Evolutionary conservation across 257 asterid genomes (phyloP), one percentile per base, ranked within the genome.

Genomic region (Solanum phureja): DNA sequence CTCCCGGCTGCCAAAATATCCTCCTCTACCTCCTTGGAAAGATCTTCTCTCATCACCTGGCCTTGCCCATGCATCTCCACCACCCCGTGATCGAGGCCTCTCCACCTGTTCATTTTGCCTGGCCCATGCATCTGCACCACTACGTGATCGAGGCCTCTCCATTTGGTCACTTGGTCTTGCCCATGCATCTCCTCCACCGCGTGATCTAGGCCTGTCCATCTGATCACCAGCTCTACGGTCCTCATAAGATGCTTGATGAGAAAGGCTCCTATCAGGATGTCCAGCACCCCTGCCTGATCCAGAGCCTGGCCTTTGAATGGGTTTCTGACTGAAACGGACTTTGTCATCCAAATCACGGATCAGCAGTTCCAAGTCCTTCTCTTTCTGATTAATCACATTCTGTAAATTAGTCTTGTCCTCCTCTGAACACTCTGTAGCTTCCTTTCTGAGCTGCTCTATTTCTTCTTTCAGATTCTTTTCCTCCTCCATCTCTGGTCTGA

Each of bases 141-240:
- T 21, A 42, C 82, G 76, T 85, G 82, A 56, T 73, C 84, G 84
- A 86, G 64, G 52, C 73, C 84, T 86, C 88, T 86, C 79, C 87
- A 24, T 73, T 79, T 56, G 84, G 83, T 86, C 88, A 73, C 23
- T 60, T 86, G 84, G 90, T 79, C 94, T 93, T 42, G 93, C 21
- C 94, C 94, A 92, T 72, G 96, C 91, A 92, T 94, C 95, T 85
- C 76, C 92, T 83, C 93, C 69, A 87, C 99, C 98, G 86, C 94
- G 99, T 9, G 98, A 97, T 86, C 93, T 94, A 89, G 98, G 95
- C 90, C 99, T 93, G 82, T 94, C 99, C 88, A 87, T 94, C 90
- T 89, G 92, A 60, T 94, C 96, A n/a, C 92, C 89, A 82, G 90
- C 93, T 91, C 97, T 92, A 74, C 92, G 88, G 52, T 93, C 98